A percentile compares a stretch with the other conserved stretches of the same genome.
phyloP scores from a whole-genome alignment of 1,139 yeast genomes.

The Saccharomycopsis phalli region DNA sequence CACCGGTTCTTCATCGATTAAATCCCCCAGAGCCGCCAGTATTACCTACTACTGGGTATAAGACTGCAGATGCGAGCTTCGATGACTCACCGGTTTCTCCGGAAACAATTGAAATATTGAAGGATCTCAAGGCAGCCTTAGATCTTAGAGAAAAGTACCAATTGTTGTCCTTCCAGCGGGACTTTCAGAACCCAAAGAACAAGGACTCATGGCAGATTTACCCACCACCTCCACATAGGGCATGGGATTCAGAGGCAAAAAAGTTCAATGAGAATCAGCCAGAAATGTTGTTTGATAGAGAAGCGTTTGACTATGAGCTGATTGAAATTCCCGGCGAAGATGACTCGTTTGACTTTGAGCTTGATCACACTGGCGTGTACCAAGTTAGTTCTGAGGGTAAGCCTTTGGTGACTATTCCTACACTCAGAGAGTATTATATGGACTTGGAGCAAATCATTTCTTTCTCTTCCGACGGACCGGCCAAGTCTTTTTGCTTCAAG shows the following conservation, averaged over 20 bases:
- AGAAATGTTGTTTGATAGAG: constrained; percentile 31
- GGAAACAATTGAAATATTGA: constrained; percentile 62
- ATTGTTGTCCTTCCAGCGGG: constrained; percentile 60
- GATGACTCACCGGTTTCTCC: constrained; percentile 40
- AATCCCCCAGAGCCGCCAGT: background rate
- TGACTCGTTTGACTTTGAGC: constrained; percentile 33
- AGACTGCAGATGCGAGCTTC: background rate
- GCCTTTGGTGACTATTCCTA: constrained; percentile 56
- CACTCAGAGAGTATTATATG: constrained; percentile 70
- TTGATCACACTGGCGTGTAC: constrained; percentile 59
- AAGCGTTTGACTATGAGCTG: constrained; percentile 50
- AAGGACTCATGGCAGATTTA: constrained; percentile 61
- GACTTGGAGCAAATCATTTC: constrained; percentile 67
- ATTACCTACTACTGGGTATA: background rate
- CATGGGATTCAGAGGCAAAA: constrained; percentile 70
- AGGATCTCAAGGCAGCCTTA: constrained; percentile 63
- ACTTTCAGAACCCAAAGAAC: constrained; percentile 78
- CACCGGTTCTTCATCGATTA: constrained; percentile 6
- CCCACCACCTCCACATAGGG: constrained; percentile 92
- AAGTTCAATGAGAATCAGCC: constrained; percentile 35
- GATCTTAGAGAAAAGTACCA: constrained; percentile 73
- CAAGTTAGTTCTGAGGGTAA: constrained; percentile 42
- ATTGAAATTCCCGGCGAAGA: constrained; percentile 60
- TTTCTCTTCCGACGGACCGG: constrained; percentile 88
- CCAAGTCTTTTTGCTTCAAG: constrained; percentile 94